Percentiles rank a stretch among this genome's conserved stretches.
Evolutionary conservation across 2,329 filamentous ascomycete genomes (phyloP).

Genomic region (Fusarium verticillioides): DNA sequence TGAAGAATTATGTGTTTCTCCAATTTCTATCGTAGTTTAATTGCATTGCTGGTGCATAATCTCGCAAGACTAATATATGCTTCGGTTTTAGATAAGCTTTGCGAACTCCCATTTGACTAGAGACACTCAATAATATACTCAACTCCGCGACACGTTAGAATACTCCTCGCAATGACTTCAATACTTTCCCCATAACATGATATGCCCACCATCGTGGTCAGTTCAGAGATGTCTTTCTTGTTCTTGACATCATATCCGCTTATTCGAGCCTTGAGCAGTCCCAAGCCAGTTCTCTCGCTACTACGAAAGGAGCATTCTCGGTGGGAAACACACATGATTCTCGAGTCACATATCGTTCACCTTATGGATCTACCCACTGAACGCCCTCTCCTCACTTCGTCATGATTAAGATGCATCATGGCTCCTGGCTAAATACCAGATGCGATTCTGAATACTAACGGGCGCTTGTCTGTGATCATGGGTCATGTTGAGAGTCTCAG

Average conservation of each 20-base stretch:
- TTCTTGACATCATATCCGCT: background rate
- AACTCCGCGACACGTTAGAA: background rate
- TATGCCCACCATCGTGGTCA: background rate
- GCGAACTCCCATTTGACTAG: too few relatives aligned
- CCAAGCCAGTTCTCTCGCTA: background rate
- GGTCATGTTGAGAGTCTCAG: background rate
- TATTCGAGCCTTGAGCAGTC: accelerated
- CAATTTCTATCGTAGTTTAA: background rate
- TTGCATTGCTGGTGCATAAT: background rate
- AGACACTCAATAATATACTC: background rate
- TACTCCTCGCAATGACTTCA: background rate
- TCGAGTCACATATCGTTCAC: too few relatives aligned
- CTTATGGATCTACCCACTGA: accelerated
- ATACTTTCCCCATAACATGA: background rate
- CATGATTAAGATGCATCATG: background rate
- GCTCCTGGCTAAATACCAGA: background rate
- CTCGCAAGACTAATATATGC: too few relatives aligned
- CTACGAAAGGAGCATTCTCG: background rate
- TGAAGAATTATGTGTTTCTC: background rate
- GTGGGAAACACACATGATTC: too few relatives aligned
- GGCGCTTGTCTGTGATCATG: accelerated
- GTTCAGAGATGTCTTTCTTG: accelerated
- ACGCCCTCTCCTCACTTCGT: accelerated
- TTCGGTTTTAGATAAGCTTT: too few relatives aligned
- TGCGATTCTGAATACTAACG: background rate